Evolutionary conservation across 345 rosid genomes (phyloP).

Genomic region (Euphorbia tirucalli): DNA sequence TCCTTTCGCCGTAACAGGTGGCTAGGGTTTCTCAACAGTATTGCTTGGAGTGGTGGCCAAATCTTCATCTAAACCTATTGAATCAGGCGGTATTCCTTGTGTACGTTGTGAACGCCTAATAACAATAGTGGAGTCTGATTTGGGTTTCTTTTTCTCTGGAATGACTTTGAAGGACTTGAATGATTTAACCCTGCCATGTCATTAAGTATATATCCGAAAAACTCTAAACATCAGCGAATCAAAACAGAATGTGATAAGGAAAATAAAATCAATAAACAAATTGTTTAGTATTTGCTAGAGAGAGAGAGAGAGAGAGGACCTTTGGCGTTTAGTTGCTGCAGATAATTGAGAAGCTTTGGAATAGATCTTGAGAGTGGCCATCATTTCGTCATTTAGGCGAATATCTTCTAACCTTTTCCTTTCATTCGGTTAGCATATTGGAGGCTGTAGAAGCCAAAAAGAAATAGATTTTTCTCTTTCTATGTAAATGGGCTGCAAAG

Average conservation of each 20-base stretch:
- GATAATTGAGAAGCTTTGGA: constrained; percentile 55
- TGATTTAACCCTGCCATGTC: constrained; percentile 24
- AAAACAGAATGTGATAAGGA: neutral
- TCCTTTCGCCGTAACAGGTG: constrained; percentile 29
- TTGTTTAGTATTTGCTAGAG: no score
- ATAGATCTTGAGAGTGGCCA: constrained; percentile 66
- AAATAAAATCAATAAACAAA: no score
- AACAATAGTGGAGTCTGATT: constrained; percentile 43
- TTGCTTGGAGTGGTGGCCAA: constrained; percentile 12
- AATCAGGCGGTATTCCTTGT: constrained; percentile 67
- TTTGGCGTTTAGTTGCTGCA: constrained; percentile 49
- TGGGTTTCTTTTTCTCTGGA: constrained; percentile 47
- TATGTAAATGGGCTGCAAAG: no score
- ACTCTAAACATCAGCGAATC: neutral
- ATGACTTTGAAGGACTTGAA: constrained; percentile 43
- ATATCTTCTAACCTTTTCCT: constrained; percentile 72
- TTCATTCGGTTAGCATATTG: constrained; percentile 59
- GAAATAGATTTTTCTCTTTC: no score
- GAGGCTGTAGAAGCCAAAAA: constrained; percentile 49
- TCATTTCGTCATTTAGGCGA: constrained; percentile 62
- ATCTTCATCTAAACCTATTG: constrained; percentile 35
- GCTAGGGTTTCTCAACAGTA: constrained; percentile 13
- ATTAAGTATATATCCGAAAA: neutral
- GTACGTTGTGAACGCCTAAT: constrained; percentile 62
- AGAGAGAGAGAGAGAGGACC: constrained; percentile 21